Evolutionary conservation across 2,329 filamentous ascomycete species (phyloP), one percentile per base, ranked within the genome.

Genomic region (Monilinia laxa): DNA sequence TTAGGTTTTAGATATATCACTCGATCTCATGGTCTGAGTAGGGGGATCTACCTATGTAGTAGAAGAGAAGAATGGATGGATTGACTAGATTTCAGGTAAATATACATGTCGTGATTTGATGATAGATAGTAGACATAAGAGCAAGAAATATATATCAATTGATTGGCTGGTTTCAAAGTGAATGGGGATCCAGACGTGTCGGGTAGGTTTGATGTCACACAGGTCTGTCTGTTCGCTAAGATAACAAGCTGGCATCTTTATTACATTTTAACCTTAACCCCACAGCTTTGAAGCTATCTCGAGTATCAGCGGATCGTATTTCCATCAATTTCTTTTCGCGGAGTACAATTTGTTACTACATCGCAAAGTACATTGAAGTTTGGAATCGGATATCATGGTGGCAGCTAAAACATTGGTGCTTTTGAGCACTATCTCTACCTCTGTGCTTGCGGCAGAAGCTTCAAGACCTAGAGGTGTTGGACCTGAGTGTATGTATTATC

Each of bases 401-500:
- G 69, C 69, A 69, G 65, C 75, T 62, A 70, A 75, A 68, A 70
- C 73, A 70, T 67, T 76, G 64, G 70, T 76, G 69, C 72, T 77
- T 45, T 68, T 76, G 35, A 69, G 74, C 70, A 75, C 73, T 20
- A 67, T 76, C 35, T 71, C 74, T 28, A 71, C 70, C 31, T 73
- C 74, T 6, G 64, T 74, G 40, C 66, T 85, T 72, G 87, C 85
- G 71, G 86, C 89, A 76, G 88, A 89, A 70, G 82, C 85, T 67
- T 81, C 85, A 68, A 81, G 92, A 76, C 93, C 93, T 66, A 86
- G 92, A 76, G 93, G 93, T 73, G 93, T 97, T 74, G 87, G 90
- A 47, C 93, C 93, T 58, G 93, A 97, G 80, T 97, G 93, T 97
- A 84, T 80, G 90, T 86, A 65, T 66, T 62, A 67, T 31, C 28